Conservation (phyloP, 2,329 filamentous ascomycete genomes). For the Ceratocystis huliohia region DNA sequence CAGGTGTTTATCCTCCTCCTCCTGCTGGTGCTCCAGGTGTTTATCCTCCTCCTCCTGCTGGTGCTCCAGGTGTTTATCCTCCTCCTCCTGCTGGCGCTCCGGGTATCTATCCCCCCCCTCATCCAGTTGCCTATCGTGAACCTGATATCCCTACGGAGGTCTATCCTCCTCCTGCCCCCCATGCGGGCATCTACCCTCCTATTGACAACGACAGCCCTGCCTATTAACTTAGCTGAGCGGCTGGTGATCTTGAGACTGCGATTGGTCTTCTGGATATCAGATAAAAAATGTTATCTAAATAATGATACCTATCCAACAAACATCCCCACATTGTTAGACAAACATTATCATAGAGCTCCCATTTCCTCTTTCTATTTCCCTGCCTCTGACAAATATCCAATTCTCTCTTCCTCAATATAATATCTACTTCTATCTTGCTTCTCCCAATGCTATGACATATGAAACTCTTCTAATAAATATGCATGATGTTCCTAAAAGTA, state of each 20-base stretch:
- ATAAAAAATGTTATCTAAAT: neutral
- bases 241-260: neutral
- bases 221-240: neutral
- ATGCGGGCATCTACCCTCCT: too few species aligned
- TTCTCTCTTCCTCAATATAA: neutral
- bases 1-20: too few species aligned
- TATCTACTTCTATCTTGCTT: neutral
- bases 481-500: too few species aligned
- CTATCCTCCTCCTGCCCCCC: too few species aligned
- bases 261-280: neutral
- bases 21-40: too few species aligned
- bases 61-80: too few species aligned
- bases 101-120: too few species aligned
- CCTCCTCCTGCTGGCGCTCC: too few species aligned
- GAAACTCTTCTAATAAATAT: neutral
- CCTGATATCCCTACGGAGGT: too few species aligned
- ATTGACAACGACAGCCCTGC: rapidly evolving
- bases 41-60: too few species aligned
- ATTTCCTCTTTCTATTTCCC: neutral
- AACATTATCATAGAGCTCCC: neutral
- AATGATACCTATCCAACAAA: neutral
- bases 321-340: neutral
- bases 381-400: neutral
- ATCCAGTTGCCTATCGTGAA: too few species aligned
- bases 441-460: neutral